Conservation (phyloP, 352 stramenopile genomes). For the Albugo laibachii region DNA sequence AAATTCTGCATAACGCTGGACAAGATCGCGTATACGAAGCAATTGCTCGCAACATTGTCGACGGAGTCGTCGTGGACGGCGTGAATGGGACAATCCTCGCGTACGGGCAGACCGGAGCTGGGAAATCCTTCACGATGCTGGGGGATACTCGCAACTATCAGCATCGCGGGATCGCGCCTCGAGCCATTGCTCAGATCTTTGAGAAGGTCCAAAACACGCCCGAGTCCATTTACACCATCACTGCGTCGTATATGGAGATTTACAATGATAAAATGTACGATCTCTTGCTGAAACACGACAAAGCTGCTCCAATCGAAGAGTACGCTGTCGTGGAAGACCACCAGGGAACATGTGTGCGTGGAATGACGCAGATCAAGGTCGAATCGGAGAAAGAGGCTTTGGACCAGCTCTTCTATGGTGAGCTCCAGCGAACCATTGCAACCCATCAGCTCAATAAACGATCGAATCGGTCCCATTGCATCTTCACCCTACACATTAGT, state of each 20-base stretch:
- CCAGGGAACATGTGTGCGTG: slow-evolving; percentile 65
- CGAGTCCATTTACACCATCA: slow-evolving; percentile 75
- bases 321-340: slow-evolving; percentile 75
- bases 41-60: slow-evolving; percentile 76
- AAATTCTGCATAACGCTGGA: slow-evolving; percentile 81
- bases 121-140: slow-evolving; percentile 87
- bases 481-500: slow-evolving; percentile 85
- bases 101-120: slow-evolving; percentile 77
- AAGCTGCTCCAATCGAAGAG: slow-evolving; percentile 15
- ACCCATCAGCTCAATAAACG: slow-evolving; percentile 88
- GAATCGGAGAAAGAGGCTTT: slow-evolving; percentile 72
- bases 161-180: slow-evolving; percentile 76
- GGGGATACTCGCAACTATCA: slow-evolving; percentile 82
- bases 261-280: slow-evolving; percentile 93
- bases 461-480: slow-evolving; percentile 85
- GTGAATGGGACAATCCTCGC: slow-evolving; percentile 78
- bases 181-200: slow-evolving; percentile 77
- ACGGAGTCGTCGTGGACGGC: slow-evolving; percentile 72
- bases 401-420: slow-evolving; percentile 82
- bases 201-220: slow-evolving; percentile 77
- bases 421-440: slow-evolving; percentile 84
- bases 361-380: slow-evolving; percentile 70
- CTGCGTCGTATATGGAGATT: slow-evolving; percentile 90
- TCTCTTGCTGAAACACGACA: slow-evolving; percentile 25
- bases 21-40: slow-evolving; percentile 83